These are phyloP conservation scores for Lanmaoa rubissima DNA, from an alignment of 768 basidiomycete genomes.

Conservation along the genomic window DNA sequence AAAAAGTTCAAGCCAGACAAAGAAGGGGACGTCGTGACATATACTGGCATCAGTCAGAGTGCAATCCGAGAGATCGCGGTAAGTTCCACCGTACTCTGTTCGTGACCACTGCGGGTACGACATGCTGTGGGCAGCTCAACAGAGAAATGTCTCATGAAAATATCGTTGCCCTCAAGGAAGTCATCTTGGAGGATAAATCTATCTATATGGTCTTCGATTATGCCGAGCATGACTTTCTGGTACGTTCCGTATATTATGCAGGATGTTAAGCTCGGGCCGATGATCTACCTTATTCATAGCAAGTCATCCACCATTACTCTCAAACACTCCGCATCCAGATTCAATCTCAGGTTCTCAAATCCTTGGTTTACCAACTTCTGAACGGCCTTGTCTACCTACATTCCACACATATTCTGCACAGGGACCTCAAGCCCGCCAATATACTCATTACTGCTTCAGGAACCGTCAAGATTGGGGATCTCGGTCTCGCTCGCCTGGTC, in stretches of 20 bases:
- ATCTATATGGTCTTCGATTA: slow-evolving; percentile 99
- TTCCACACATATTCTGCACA: slow-evolving; percentile 91
- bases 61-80: slow-evolving; percentile 97
- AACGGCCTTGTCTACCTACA: slow-evolving; percentile 96
- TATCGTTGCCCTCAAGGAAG: slow-evolving; percentile 86
- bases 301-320: slow-evolving; percentile 98
- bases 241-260: slow-evolving; percentile 37
- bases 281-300: slow-evolving; percentile 44
- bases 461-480: slow-evolving; percentile 96
- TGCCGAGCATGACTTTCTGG: slow-evolving; percentile 97
- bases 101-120: slow-evolving; percentile 16
- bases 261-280: not conserved
- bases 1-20: slow-evolving; percentile 99
- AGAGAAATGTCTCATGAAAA: slow-evolving; percentile 90
- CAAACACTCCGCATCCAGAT: slow-evolving; percentile 82
- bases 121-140: slow-evolving; percentile 57
- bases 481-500: slow-evolving; percentile 89
- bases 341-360: slow-evolving; percentile 79
- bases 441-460: slow-evolving; percentile 91
- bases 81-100: slow-evolving; percentile 25
- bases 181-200: slow-evolving; percentile 96
- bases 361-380: slow-evolving; percentile 89
- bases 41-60: slow-evolving; percentile 97
- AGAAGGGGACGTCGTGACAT: slow-evolving; percentile 93
- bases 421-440: slow-evolving; percentile 98